These are phyloP conservation scores for Cenchrus americanus DNA, from an alignment of 176 grass and related monocot species.

Conservation along the genomic window DNA sequence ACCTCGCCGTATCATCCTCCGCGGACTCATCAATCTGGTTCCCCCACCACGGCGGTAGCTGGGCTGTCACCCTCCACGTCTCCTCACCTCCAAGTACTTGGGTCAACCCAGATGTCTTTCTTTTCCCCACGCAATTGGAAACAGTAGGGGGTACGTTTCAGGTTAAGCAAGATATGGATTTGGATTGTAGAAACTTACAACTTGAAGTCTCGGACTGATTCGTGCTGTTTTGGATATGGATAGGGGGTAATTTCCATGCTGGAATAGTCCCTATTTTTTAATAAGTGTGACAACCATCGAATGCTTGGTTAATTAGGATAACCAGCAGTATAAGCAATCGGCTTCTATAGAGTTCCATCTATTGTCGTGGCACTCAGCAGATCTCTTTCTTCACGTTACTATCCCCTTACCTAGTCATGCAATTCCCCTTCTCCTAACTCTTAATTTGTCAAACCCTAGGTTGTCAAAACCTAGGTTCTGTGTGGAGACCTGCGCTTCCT, in stretches of 20 bases:
- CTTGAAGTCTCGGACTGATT: background rate
- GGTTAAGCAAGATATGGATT: background rate
- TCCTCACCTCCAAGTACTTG: slow-evolving; percentile 33
- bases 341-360: background rate
- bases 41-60: background rate
- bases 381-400: too few relatives aligned
- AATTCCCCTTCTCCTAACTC: too few relatives aligned
- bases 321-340: background rate
- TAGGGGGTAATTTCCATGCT: background rate
- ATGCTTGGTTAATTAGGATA: background rate
- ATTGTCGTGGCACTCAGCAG: too few relatives aligned
- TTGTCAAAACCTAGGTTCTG: too few relatives aligned
- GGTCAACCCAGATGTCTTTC: background rate
- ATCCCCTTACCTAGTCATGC: too few relatives aligned
- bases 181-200: background rate
- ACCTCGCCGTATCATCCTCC: slow-evolving; percentile 42
- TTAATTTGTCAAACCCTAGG: too few relatives aligned
- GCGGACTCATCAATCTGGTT: slow-evolving; percentile 43
- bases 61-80: slow-evolving; percentile 37
- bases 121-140: background rate
- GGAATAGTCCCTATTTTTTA: background rate
- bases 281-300: background rate
- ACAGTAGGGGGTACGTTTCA: background rate
- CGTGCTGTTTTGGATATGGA: background rate
- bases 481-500: too few relatives aligned